These are phyloP conservation scores for Phytophthora ramorum DNA, from an alignment of 352 stramenopile genomes.

Conservation along the genomic window DNA sequence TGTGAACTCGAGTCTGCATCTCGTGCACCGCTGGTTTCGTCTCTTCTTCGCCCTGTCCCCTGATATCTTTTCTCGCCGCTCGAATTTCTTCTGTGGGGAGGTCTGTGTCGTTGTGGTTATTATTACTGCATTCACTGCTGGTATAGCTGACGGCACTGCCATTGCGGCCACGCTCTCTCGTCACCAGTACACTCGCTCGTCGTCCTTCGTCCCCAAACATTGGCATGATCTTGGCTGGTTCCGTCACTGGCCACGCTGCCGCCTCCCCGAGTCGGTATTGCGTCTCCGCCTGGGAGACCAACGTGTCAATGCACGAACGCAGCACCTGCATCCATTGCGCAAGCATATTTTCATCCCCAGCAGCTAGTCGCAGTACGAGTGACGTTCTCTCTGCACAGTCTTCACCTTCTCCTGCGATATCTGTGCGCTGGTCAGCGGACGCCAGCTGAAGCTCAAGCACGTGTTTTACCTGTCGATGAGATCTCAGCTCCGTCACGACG, in stretches of 20 bases:
- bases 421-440: conserved; percentile 19
- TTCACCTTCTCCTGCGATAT: conserved; percentile 15
- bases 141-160: conserved; percentile 39
- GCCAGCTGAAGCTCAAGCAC: conserved; percentile 59
- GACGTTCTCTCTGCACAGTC: background rate
- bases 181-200: conserved; percentile 20
- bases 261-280: conserved; percentile 34
- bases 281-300: conserved; percentile 47
- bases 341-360: conserved; percentile 38
- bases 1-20: conserved; percentile 8
- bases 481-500: conserved; percentile 56
- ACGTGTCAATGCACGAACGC: conserved; percentile 50
- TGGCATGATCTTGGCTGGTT: conserved; percentile 41
- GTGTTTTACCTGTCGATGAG: conserved; percentile 51
- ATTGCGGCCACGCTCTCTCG: conserved; percentile 29
- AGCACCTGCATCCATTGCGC: conserved; percentile 60
- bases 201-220: conserved; percentile 39
- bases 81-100: conserved; percentile 41
- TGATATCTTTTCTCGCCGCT: conserved; percentile 29
- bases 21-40: conserved; percentile 18
- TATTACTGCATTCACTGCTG: conserved; percentile 47
- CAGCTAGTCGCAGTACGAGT: conserved; percentile 51
- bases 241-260: conserved; percentile 23
- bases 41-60: conserved; percentile 28
- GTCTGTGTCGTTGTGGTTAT: conserved; percentile 36